Conservation (phyloP, 495 filamentous ascomycete species). For the Annulohypoxylon bovei region DNA sequence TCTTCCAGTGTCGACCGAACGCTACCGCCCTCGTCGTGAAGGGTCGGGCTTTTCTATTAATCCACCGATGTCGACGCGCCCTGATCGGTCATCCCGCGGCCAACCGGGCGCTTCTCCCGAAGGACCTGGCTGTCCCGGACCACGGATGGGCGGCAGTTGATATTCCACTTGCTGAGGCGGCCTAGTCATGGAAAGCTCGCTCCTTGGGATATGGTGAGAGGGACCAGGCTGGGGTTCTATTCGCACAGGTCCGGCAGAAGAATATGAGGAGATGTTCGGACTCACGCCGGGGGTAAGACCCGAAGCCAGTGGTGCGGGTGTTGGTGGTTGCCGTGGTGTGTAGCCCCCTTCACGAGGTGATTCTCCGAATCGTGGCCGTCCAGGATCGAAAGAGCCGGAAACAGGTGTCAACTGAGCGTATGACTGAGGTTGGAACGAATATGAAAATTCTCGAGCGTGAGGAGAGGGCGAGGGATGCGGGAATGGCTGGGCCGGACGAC, state of each 20-base stretch:
- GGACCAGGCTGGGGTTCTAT: constrained; percentile 53
- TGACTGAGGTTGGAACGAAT: constrained; percentile 55
- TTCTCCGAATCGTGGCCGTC: constrained; percentile 52
- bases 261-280: constrained; percentile 49
- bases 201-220: constrained; percentile 57
- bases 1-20: constrained; percentile 19
- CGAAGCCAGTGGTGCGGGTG: constrained; percentile 46
- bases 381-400: constrained; percentile 54
- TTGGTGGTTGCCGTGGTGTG: constrained; percentile 48
- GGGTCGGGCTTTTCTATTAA: constrained; percentile 59
- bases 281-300: constrained; percentile 42
- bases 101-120: constrained; percentile 48
- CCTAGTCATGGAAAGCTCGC: constrained; percentile 52
- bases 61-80: constrained; percentile 64
- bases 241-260: constrained; percentile 48
- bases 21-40: constrained; percentile 40
- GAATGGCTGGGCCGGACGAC: constrained; percentile 45
- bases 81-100: constrained; percentile 56
- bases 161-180: constrained; percentile 53
- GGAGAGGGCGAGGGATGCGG: constrained; percentile 58
- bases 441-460: constrained; percentile 56
- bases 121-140: constrained; percentile 49
- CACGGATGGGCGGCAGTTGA: constrained; percentile 63
- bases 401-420: constrained; percentile 56
- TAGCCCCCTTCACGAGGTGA: constrained; percentile 45